These are phyloP conservation scores for Alternaria brassicae DNA, from an alignment of 2,329 filamentous ascomycete species.

Conservation along the genomic window DNA sequence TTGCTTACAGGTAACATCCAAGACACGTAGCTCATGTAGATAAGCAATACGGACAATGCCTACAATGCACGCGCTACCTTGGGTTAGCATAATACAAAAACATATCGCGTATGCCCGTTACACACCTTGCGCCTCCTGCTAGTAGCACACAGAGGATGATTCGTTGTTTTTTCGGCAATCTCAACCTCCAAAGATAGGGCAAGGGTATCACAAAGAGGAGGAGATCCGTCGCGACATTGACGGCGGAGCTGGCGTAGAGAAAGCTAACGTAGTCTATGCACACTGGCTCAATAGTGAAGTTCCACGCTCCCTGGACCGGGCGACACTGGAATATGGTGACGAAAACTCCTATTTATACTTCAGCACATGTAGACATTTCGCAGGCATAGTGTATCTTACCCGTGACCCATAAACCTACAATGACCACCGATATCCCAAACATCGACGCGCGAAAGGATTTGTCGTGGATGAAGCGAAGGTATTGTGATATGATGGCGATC, in stretches of 20 bases:
- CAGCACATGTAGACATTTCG: neutral
- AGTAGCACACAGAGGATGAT: slow-evolving; percentile 38
- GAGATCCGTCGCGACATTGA: slow-evolving; percentile 36
- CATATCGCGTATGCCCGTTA: neutral
- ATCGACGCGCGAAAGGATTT: slow-evolving; percentile 28
- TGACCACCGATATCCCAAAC: slow-evolving; percentile 24
- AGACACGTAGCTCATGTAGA: slow-evolving; percentile 24
- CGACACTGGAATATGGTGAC: slow-evolving; percentile 39
- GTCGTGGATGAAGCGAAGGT: slow-evolving; percentile 35
- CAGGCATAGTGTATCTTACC: slow-evolving; percentile 11
- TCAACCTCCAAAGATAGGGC: slow-evolving; percentile 36
- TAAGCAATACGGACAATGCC: slow-evolving; percentile 32
- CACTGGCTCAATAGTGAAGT: slow-evolving; percentile 23
- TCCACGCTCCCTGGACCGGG: slow-evolving; percentile 34
- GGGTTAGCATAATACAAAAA: neutral
- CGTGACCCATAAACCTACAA: slow-evolving; percentile 29
- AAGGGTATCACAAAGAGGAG: slow-evolving; percentile 33
- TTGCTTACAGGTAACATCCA: slow-evolving; percentile 37
- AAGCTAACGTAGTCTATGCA: slow-evolving; percentile 36
- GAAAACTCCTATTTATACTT: slow-evolving; percentile 25
- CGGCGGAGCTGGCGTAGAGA: slow-evolving; percentile 35
- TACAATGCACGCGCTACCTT: slow-evolving; percentile 32
- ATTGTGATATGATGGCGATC: slow-evolving; percentile 38
- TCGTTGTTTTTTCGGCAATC: slow-evolving; percentile 37
- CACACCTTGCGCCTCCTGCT: slow-evolving; percentile 35